phyloP scores from a whole-genome alignment of 2,329 filamentous ascomycete species.

The Talaromyces sp. region DNA sequence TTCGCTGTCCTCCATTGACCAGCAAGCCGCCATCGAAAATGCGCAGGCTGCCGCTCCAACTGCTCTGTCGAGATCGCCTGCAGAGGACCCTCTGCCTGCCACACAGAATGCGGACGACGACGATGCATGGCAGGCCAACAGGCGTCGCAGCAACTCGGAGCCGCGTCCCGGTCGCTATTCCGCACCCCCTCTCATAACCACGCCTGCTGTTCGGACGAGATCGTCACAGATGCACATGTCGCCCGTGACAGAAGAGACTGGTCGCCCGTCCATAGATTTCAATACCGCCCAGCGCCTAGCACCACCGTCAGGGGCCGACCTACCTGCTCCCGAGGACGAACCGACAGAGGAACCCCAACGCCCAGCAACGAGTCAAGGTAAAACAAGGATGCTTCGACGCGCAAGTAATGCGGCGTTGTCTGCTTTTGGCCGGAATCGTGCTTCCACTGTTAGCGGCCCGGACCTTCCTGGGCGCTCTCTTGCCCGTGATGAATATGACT shows the following conservation, averaged over 20 bases:
- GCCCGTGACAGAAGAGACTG: conserved; percentile 28
- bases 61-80: neutral
- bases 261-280: conserved; percentile 12
- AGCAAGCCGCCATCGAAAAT: neutral
- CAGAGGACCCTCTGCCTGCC: neutral
- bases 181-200: conserved; percentile 16
- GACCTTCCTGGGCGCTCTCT: conserved; percentile 12
- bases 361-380: neutral
- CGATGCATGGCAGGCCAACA: conserved; percentile 21
- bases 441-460: conserved; percentile 22
- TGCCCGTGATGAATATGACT: conserved; percentile 47
- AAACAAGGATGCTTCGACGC: conserved; percentile 20
- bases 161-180: conserved; percentile 31
- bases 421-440: conserved; percentile 27
- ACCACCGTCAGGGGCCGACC: neutral
- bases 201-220: conserved; percentile 17
- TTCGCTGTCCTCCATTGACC: conserved; percentile 6
- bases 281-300: conserved; percentile 12
- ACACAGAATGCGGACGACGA: conserved; percentile 16
- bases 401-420: conserved; percentile 27
- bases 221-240: conserved; percentile 20
- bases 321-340: neutral
- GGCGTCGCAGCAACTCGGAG: conserved; percentile 37
- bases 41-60: neutral
- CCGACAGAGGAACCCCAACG: neutral